Conservation (phyloP, 768 basidiomycete species). For the Termitomyces sp. region DNA sequence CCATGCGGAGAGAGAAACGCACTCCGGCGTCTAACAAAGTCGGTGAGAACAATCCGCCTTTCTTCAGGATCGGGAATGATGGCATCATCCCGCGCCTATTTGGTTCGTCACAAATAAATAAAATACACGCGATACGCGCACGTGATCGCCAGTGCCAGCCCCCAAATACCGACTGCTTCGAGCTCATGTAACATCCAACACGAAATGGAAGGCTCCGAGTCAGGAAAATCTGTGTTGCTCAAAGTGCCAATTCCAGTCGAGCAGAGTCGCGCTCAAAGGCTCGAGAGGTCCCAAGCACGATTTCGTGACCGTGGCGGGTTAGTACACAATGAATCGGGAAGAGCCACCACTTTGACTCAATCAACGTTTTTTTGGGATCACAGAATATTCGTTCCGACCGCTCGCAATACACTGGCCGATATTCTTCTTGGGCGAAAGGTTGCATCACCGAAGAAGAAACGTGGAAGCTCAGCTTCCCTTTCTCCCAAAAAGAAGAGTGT, state of each 20-base stretch:
- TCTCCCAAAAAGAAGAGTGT: constrained; percentile 23
- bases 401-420: constrained; percentile 17
- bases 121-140: neutral
- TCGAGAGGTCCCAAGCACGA: constrained; percentile 60
- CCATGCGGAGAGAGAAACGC: neutral
- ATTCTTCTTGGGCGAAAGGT: constrained; percentile 22
- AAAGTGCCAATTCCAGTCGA: constrained; percentile 30
- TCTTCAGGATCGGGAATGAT: neutral
- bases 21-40: neutral
- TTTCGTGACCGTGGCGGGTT: constrained; percentile 69
- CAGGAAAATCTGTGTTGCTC: neutral
- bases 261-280: constrained; percentile 57
- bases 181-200: neutral
- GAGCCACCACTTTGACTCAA: too few relatives aligned
- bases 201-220: constrained; percentile 3
- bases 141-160: neutral
- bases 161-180: too few relatives aligned
- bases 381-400: constrained; percentile 19
- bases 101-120: neutral
- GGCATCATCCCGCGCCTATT: neutral
- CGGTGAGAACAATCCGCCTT: neutral
- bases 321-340: constrained; percentile 16
- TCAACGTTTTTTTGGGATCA: neutral
- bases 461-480: constrained; percentile 23
- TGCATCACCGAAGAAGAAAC: constrained; percentile 37